Conservation (phyloP, 2,329 filamentous ascomycete genomes). For the Microdochium paspali region DNA sequence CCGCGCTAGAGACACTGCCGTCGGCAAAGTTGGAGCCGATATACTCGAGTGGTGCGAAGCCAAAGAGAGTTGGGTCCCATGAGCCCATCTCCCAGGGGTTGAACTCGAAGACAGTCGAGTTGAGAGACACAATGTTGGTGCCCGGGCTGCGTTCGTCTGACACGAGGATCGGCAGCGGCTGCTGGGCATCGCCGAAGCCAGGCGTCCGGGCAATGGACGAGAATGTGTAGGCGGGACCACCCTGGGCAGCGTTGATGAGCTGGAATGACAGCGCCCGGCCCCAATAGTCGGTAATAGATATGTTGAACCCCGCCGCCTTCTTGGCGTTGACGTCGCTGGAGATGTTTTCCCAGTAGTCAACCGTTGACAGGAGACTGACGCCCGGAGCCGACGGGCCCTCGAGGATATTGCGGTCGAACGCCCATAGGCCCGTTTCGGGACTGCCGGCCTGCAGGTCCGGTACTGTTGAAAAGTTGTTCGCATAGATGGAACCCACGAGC, state of each 20-base stretch:
- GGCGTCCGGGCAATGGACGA: slow-evolving; percentile 58
- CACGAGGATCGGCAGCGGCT: slow-evolving; percentile 66
- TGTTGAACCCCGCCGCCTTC: slow-evolving; percentile 51
- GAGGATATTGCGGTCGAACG: slow-evolving; percentile 25
- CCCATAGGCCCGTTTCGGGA: slow-evolving; percentile 21
- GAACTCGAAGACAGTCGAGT: slow-evolving; percentile 69
- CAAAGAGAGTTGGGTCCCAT: slow-evolving; percentile 63
- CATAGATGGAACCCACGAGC: slow-evolving; percentile 64
- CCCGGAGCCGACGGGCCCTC: slow-evolving; percentile 18
- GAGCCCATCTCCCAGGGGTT: slow-evolving; percentile 74
- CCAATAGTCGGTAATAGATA: slow-evolving; percentile 66
- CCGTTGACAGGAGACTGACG: slow-evolving; percentile 16
- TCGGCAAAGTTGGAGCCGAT: slow-evolving; percentile 63
- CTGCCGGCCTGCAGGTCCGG: slow-evolving; percentile 18
- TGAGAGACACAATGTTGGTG: slow-evolving; percentile 52
- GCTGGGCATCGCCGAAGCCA: slow-evolving; percentile 52
- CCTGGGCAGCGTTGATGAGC: slow-evolving; percentile 56
- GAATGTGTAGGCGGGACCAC: slow-evolving; percentile 62
- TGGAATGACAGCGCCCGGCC: slow-evolving; percentile 63
- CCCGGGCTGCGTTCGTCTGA: slow-evolving; percentile 58
- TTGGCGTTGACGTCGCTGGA: slow-evolving; percentile 50
- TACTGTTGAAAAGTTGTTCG: slow-evolving; percentile 69
- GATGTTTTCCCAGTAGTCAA: slow-evolving; percentile 53
- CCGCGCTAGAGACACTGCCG: slow-evolving; percentile 39
- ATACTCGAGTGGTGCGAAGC: slow-evolving; percentile 61